Base-by-base conservation (phyloP, 768 basidiomycete genomes). In the Vararia minispora region DNA sequence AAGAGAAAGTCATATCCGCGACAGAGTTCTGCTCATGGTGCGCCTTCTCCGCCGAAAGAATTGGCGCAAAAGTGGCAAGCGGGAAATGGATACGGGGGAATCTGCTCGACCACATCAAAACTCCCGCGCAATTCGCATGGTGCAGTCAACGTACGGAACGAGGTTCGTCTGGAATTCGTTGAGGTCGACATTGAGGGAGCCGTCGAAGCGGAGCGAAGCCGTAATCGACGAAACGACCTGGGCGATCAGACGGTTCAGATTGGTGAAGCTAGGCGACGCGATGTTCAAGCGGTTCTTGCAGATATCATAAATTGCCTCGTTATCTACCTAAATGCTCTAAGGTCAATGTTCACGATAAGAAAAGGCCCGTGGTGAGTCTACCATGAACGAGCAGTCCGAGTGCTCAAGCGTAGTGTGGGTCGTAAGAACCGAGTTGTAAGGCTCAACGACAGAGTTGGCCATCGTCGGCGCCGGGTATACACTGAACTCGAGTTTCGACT, bases 381-480 rank as follows among this genome's bases (percentile, higher is more conserved):
- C 95, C 94, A 99, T 98, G 74, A 99, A 99, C 26, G 95, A 97
- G 63, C 95, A 99, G 68, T 99, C 95, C n/a, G 95, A 95, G 66
- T 99, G 95, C 63, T 98, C 95, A 42, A 98, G 80, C 40, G 95
- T 98, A 29, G 95, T 97, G 63, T 99, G 95, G 34, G 95, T 99
- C 33, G 95, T 98, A 45, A 99, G 71, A 37, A 95, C 85, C 1
- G 86, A 85, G 73, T 99, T 99, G 71, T 99, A 99, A 2, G 95
- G 95, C 63, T 99, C 95, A 30, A 99, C 95, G 44, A 98, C 85
- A 25, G 94, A 97, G 65, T 81, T 95, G 33, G 88, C 84, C 62
- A 91, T 71, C 51, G 85, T 86, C 35, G 89, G 91, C 5, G 91
- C 90, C 39, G 94, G 94, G 69, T 95, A 97, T 34, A 97, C 90